phyloP scores from a whole-genome alignment of 2,329 filamentous ascomycete species.

The Diplodia seriata region DNA sequence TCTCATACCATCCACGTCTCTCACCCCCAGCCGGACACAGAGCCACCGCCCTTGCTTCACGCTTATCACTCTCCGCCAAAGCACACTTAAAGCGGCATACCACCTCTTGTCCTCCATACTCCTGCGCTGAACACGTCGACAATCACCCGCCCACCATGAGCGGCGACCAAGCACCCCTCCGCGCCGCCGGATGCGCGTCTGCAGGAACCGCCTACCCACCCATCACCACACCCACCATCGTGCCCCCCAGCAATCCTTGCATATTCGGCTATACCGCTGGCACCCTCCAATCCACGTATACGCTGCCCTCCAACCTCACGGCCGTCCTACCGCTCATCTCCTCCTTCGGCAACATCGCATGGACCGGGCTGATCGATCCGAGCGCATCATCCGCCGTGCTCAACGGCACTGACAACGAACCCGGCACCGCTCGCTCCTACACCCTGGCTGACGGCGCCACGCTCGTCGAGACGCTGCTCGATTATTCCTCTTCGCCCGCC shows the following conservation, averaged over 20 bases:
- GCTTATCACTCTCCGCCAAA: conserved; percentile 3
- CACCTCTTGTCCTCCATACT: not conserved
- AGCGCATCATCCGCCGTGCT: conserved; percentile 2
- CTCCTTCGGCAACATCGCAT: conserved; percentile 26
- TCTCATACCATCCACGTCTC: not conserved
- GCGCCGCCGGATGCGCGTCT: conserved; percentile 19
- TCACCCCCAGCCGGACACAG: not conserved
- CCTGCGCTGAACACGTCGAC: not conserved
- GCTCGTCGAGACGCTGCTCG: conserved; percentile 26
- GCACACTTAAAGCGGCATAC: not conserved
- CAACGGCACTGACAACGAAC: conserved; percentile 25
- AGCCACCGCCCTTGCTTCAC: conserved; percentile 15
- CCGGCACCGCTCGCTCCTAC: conserved; percentile 26
- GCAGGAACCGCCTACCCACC: conserved; percentile 23
- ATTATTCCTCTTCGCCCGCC: conserved; percentile 35
- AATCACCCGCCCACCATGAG: conserved; percentile 6
- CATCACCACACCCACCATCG: conserved; percentile 13
- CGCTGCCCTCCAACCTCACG: conserved; percentile 17
- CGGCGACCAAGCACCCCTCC: conserved; percentile 19
- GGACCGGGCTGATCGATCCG: conserved; percentile 8
- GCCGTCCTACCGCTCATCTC: conserved; percentile 24
- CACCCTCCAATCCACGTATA: conserved; percentile 17
- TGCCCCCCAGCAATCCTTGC: conserved; percentile 22
- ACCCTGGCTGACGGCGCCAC: conserved; percentile 13
- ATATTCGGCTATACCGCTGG: conserved; percentile 7